Conservation (phyloP, 1,284 basidiomycete species). For the Marasmius oreades region DNA sequence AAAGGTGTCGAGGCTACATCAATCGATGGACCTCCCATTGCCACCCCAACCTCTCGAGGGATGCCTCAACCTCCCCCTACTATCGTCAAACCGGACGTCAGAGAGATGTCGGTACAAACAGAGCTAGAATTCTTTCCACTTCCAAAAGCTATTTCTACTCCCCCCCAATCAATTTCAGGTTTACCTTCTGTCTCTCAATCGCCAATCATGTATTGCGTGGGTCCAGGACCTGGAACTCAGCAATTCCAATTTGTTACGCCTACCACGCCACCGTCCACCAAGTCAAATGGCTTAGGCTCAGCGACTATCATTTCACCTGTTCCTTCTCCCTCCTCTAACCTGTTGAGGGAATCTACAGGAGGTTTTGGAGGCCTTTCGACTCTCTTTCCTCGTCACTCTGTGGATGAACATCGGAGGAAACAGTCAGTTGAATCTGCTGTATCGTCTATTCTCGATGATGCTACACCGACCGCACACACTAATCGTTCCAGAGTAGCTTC, state of each 20-base stretch:
- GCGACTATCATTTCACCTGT: conserved; percentile 12
- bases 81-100: conserved; percentile 56
- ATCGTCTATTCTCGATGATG: conserved; percentile 45
- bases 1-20: conserved; percentile 8
- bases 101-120: conserved; percentile 76
- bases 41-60: conserved; percentile 34
- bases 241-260: conserved; percentile 76
- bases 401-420: conserved; percentile 37
- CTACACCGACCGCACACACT: conserved; percentile 22
- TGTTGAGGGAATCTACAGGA: conserved; percentile 33
- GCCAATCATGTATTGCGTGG: conserved; percentile 53
- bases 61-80: conserved; percentile 33
- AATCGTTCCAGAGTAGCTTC: conserved; percentile 57
- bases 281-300: conserved; percentile 15
- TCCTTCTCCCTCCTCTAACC: conserved; percentile 38
- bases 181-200: conserved; percentile 21
- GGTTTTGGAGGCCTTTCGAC: conserved; percentile 9
- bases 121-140: conserved; percentile 75
- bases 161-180: conserved; percentile 27
- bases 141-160: conserved; percentile 26
- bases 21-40: background rate
- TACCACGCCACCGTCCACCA: conserved; percentile 32
- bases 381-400: conserved; percentile 26
- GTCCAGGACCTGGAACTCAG: conserved; percentile 36
- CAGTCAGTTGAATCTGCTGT: conserved; percentile 64